Conservation (phyloP, 768 basidiomycete species). For the Lyophyllum atratum region DNA sequence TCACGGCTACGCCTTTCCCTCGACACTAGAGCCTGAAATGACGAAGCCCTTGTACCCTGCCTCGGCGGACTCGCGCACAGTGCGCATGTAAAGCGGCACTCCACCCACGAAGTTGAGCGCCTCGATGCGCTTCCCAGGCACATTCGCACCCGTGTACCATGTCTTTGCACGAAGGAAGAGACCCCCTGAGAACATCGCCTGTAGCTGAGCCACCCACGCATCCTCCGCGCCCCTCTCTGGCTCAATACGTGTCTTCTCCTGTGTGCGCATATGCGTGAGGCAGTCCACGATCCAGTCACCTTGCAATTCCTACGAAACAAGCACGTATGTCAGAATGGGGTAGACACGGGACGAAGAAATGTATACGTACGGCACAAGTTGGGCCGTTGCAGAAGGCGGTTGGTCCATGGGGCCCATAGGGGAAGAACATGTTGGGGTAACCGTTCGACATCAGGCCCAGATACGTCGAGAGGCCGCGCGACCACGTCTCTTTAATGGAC, state of each 20-base stretch:
- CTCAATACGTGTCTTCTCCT: conserved; percentile 11
- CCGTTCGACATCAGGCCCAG: conserved; percentile 20
- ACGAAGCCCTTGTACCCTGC: conserved; percentile 18
- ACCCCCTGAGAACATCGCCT: conserved; percentile 9
- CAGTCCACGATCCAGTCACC: conserved; percentile 26
- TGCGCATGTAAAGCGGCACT: conserved; percentile 17
- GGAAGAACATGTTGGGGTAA: conserved; percentile 29
- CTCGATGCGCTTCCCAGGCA: conserved; percentile 23
- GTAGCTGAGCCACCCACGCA: conserved; percentile 11
- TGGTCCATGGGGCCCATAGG: conserved; percentile 26
- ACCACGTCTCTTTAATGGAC: conserved; percentile 24
- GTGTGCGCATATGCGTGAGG: conserved; percentile 16
- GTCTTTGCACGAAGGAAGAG: conserved; percentile 22
- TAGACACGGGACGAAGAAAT: background rate
- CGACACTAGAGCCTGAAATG: background rate
- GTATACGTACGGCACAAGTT: conserved; percentile 20
- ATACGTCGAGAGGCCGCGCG: conserved; percentile 19
- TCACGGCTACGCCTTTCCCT: background rate
- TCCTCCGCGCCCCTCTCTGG: conserved; percentile 12
- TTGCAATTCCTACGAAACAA: conserved; percentile 23
- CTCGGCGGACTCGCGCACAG: conserved; percentile 18
- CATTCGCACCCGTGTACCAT: conserved; percentile 27
- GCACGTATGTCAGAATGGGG: background rate
- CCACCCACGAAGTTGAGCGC: conserved; percentile 26
- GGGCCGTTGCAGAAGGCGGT: conserved; percentile 28